phyloP scores from a whole-genome alignment of 2,329 filamentous ascomycete genomes.

The Pyricularia sp. region DNA sequence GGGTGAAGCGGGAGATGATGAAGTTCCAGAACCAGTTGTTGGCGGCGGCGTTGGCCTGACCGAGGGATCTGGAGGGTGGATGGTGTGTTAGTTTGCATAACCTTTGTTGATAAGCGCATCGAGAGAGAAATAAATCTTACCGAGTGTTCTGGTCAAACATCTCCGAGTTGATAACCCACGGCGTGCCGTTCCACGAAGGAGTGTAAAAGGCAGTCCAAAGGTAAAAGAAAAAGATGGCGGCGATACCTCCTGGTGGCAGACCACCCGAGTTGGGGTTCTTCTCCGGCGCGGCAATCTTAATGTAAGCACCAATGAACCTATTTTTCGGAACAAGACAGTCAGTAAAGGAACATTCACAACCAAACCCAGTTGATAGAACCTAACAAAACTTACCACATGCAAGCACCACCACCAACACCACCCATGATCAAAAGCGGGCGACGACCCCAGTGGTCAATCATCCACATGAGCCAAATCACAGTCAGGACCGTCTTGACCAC shows the following conservation, averaged over 20 bases:
- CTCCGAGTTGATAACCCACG: constrained; percentile 68
- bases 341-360: constrained; percentile 12
- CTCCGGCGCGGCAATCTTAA: constrained; percentile 35
- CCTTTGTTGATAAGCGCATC: constrained; percentile 39
- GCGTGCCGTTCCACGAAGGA: constrained; percentile 62
- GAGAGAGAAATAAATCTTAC: constrained; percentile 39
- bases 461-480: constrained; percentile 57
- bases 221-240: constrained; percentile 64
- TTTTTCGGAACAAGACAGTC: constrained; percentile 37
- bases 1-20: constrained; percentile 57
- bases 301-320: constrained; percentile 52
- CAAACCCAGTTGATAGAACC: too few species aligned
- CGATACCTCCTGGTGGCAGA: constrained; percentile 34
- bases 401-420: constrained; percentile 34
- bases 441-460: constrained; percentile 51
- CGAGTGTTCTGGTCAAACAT: constrained; percentile 66
- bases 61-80: constrained; percentile 36
- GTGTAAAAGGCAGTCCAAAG: constrained; percentile 67
- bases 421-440: constrained; percentile 56
- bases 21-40: constrained; percentile 71
- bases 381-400: constrained; percentile 3
- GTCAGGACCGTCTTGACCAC: constrained; percentile 65
- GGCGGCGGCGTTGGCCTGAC: constrained; percentile 61
- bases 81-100: constrained; percentile 20
- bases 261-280: constrained; percentile 17